These are phyloP conservation scores for Tylopilus sp. DNA, from an alignment of 1,284 basidiomycete species.

Conservation along the genomic window DNA sequence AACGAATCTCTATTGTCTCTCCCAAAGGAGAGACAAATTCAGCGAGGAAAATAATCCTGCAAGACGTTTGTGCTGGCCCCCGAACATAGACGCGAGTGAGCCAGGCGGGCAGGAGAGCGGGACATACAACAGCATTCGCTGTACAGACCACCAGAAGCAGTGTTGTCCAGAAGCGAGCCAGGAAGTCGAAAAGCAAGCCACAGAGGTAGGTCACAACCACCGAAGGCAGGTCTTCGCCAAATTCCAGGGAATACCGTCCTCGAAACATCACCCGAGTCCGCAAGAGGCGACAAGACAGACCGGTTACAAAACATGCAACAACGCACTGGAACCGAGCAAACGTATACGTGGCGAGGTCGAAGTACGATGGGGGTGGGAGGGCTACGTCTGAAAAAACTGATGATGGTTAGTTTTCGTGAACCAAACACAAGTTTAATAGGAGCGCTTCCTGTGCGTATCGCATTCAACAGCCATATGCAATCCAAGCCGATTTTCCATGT, in stretches of 20 bases:
- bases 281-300: slow-evolving; percentile 4
- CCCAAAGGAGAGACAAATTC: slow-evolving; percentile 23
- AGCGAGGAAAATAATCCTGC: slow-evolving; percentile 14
- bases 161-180: slow-evolving; percentile 19
- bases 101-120: slow-evolving; percentile 1
- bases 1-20: slow-evolving; percentile 33
- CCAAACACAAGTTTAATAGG: slow-evolving; percentile 9
- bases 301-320: slow-evolving; percentile 17
- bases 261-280: slow-evolving; percentile 2
- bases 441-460: slow-evolving; percentile 31
- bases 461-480: slow-evolving; percentile 24
- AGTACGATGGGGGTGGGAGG: slow-evolving; percentile 26
- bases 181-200: slow-evolving; percentile 13
- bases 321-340: slow-evolving; percentile 19
- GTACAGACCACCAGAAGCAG: slow-evolving; percentile 3
- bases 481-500: slow-evolving; percentile 23
- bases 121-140: slow-evolving; percentile 3
- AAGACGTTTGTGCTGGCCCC: slow-evolving; percentile 5
- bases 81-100: slow-evolving; percentile 15
- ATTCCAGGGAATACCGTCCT: slow-evolving; percentile 2
- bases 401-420: slow-evolving; percentile 12
- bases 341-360: slow-evolving; percentile 16
- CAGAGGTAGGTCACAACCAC: slow-evolving; percentile 10
- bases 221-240: slow-evolving; percentile 29
- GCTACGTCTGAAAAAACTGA: slow-evolving; percentile 19